A percentile compares a stretch with the other conserved stretches of the same genome.
Evolutionary conservation across 2,329 filamentous ascomycete species (phyloP).

Genomic region (Rhinocladiella similis): DNA sequence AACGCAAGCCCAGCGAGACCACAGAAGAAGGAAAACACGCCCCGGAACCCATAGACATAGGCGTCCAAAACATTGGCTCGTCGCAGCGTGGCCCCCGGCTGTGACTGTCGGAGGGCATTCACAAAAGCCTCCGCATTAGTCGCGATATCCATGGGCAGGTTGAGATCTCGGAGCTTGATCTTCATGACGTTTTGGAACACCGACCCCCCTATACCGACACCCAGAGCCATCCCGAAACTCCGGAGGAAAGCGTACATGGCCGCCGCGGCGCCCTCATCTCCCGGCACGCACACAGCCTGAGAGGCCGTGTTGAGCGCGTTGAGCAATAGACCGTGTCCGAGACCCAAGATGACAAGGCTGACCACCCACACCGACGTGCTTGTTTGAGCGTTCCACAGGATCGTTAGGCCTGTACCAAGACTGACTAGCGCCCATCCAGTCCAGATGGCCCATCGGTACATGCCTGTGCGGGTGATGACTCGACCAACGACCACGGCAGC

Average conservation of each 20-base stretch:
- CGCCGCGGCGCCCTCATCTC: conserved; percentile 36
- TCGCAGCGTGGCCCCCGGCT: neutral
- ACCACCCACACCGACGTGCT: conserved; percentile 38
- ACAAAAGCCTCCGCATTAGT: conserved; percentile 19
- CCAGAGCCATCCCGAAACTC: conserved; percentile 47
- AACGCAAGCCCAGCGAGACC: conserved; percentile 14
- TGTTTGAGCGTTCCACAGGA: conserved; percentile 37
- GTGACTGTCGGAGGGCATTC: neutral
- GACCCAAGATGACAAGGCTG: conserved; percentile 40
- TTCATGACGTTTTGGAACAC: conserved; percentile 45
- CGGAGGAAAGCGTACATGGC: conserved; percentile 42
- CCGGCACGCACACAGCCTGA: conserved; percentile 38
- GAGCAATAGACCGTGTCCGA: conserved; percentile 46
- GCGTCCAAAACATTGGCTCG: conserved; percentile 6
- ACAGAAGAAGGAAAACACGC: conserved; percentile 20
- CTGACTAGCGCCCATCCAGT: conserved; percentile 42
- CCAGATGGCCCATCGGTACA: conserved; percentile 44
- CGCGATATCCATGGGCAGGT: neutral
- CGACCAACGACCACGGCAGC: conserved; percentile 34
- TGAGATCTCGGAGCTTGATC: conserved; percentile 28
- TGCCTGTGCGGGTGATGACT: conserved; percentile 36
- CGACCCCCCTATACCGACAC: conserved; percentile 42
- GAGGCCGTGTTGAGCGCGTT: conserved; percentile 42
- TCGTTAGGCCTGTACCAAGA: conserved; percentile 39
- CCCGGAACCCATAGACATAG: conserved; percentile 18